Base-by-base conservation (phyloP, 768 basidiomycete species). In the Amanita fuliginea region DNA sequence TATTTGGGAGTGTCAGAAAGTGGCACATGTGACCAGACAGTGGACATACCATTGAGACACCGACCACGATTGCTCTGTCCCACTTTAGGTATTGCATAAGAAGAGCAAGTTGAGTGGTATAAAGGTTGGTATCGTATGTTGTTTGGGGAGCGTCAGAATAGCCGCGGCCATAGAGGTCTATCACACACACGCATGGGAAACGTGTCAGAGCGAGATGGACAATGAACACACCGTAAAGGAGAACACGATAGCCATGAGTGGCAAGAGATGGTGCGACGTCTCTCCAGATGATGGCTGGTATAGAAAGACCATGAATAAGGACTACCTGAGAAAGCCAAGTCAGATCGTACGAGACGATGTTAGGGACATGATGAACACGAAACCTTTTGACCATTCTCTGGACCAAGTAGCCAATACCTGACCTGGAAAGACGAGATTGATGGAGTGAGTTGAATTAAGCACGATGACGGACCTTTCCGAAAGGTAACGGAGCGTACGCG, bases 101-200 rank as follows among this genome's bases (percentile, higher is more conserved):
- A 5, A 89, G 72, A 0, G 88, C 88, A n/a, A 91, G 81, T 57
- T 90, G 87, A 0, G 78, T 80, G 0, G 79, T 78, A 59, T 83
- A 83, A 3, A 91, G 68, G 4, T 70, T 64, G 1, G 76, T 64
- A 54, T 86, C 74, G 60, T 90, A 86, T 3, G 73, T 76, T 13
- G 74, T 77, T 18, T 79, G 73, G 0, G 87, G 87, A 1, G 86
- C 86, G 49, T 86, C 86, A 1, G 86, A 86, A 63, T 89, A 91
- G 4, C 87, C 87, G 34, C 87, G 75, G 10, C 86, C 88, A 52
- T 86, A 88, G 16, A 89, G 68, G 65, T 91, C 87, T 87, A 52
- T 13, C 16, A 44, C 24, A 34, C 16, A 44, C 24, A 34, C 39
- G 36, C 34, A n/a, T 22, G 22, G 19, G 16, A 37, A 19, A 28